Conservation (phyloP, 2,329 filamentous ascomycete genomes). For the Ophiostoma angusticollis region DNA sequence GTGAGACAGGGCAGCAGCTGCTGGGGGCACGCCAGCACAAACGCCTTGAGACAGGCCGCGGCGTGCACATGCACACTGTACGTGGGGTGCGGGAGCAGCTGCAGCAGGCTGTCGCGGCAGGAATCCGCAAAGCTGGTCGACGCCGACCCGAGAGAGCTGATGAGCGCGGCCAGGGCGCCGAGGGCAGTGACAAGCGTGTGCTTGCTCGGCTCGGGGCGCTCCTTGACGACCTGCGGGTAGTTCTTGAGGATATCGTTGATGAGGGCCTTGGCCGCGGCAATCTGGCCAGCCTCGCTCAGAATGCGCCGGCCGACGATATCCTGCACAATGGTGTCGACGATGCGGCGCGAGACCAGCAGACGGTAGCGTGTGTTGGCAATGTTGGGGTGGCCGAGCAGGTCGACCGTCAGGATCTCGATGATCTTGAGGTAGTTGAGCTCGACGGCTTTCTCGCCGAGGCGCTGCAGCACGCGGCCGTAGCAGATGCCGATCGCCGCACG, state of each 20-base stretch:
- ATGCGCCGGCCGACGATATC: slow-evolving; percentile 70
- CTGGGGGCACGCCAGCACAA: slow-evolving; percentile 82
- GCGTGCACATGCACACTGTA: slow-evolving; percentile 92
- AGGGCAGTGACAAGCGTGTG: slow-evolving; percentile 68
- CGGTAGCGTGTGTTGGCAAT: slow-evolving; percentile 80
- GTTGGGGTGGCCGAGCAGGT: slow-evolving; percentile 63
- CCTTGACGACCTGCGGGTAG: slow-evolving; percentile 79
- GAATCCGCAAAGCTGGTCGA: slow-evolving; percentile 65
- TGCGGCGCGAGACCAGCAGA: slow-evolving; percentile 70
- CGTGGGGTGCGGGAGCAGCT: slow-evolving; percentile 86
- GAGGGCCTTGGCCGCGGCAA: slow-evolving; percentile 66
- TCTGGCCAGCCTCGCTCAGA: slow-evolving; percentile 78
- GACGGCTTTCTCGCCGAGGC: slow-evolving; percentile 68
- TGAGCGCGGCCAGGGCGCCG: slow-evolving; percentile 65
- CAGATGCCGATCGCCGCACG: slow-evolving; percentile 77
- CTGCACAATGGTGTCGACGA: slow-evolving; percentile 71
- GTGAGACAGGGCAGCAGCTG: slow-evolving; percentile 84
- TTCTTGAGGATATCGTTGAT: slow-evolving; percentile 88
- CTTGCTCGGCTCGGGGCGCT: slow-evolving; percentile 79
- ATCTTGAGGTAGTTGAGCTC: slow-evolving; percentile 74
- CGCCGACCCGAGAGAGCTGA: slow-evolving; percentile 70
- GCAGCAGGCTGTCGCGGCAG: slow-evolving; percentile 75
- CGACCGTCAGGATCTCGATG: slow-evolving; percentile 64
- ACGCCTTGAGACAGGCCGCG: slow-evolving; percentile 71
- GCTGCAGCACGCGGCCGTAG: slow-evolving; percentile 69